These are phyloP conservation scores for Phialocephala subalpina DNA, from an alignment of 2,329 filamentous ascomycete genomes.

Conservation along the genomic window DNA sequence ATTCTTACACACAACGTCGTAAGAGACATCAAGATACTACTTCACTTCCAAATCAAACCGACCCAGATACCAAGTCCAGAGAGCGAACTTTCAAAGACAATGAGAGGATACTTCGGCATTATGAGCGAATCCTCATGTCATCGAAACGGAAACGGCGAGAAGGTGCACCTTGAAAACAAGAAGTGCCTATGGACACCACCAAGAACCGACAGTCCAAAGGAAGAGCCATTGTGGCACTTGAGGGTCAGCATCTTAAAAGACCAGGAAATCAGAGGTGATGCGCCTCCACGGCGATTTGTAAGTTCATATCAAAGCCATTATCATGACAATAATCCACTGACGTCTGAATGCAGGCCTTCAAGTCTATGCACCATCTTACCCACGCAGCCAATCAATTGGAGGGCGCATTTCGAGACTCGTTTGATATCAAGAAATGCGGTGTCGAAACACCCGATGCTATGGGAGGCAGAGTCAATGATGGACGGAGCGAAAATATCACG, in stretches of 20 bases:
- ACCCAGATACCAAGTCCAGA: conserved; percentile 19
- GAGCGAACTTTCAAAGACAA: conserved; percentile 20
- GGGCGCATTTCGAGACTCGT: conserved; percentile 32
- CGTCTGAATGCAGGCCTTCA: conserved; percentile 34
- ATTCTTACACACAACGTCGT: conserved; percentile 29
- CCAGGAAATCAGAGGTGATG: conserved; percentile 34
- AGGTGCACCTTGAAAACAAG: conserved; percentile 31
- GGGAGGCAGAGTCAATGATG: conserved; percentile 38
- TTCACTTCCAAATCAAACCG: conserved; percentile 26
- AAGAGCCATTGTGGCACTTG: conserved; percentile 36
- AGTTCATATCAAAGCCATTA: conserved; percentile 17
- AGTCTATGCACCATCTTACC: conserved; percentile 35
- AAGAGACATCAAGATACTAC: conserved; percentile 29
- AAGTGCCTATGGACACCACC: conserved; percentile 36
- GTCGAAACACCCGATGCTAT: conserved; percentile 36
- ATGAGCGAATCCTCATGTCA: conserved; percentile 31
- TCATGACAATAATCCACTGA: conserved; percentile 18
- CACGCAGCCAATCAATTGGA: conserved; percentile 38
- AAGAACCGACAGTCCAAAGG: conserved; percentile 3
- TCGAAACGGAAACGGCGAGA: conserved; percentile 34
- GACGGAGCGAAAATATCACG: conserved; percentile 37
- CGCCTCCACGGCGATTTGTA: conserved; percentile 36
- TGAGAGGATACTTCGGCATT: conserved; percentile 36
- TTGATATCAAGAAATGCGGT: conserved; percentile 37
- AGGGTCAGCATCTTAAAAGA: conserved; percentile 37